Evolutionary conservation across 1,284 basidiomycete species (phyloP).

Genomic region (Irpex sp.): DNA sequence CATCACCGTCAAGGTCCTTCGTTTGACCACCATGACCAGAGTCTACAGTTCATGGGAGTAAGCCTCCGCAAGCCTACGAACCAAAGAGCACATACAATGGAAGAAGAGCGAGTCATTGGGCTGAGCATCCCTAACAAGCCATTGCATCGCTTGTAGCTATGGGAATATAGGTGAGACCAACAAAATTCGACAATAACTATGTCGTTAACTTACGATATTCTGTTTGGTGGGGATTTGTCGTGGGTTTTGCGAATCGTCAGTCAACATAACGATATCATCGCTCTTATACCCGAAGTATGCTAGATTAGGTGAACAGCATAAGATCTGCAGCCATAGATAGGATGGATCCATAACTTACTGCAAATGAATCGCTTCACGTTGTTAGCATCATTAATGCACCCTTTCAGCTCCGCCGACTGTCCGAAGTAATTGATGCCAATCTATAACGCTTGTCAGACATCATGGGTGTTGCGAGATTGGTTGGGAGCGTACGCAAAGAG

Average conservation of each 20-base stretch:
- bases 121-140: constrained; percentile 79
- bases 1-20: constrained; percentile 70
- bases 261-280: constrained; percentile 86
- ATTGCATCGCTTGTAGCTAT: constrained; percentile 78
- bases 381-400: constrained; percentile 87
- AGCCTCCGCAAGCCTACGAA: background rate
- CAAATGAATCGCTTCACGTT: constrained; percentile 76
- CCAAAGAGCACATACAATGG: constrained; percentile 60
- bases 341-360: constrained; percentile 37
- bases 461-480: background rate
- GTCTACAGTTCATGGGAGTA: constrained; percentile 33
- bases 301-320: constrained; percentile 19
- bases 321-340: background rate
- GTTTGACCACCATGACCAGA: constrained; percentile 85
- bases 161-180: background rate
- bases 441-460: constrained; percentile 30
- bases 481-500: constrained; percentile 58
- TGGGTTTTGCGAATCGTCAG: constrained; percentile 68
- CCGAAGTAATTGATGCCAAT: constrained; percentile 85
- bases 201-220: constrained; percentile 67
- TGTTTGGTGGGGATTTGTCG: constrained; percentile 67
- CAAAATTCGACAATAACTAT: background rate
- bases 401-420: constrained; percentile 57
- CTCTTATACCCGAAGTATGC: constrained; percentile 67
- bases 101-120: constrained; percentile 90